These are phyloP conservation scores for Aegilops longissima DNA, from an alignment of 176 grass and related monocot genomes.

Conservation along the genomic window DNA sequence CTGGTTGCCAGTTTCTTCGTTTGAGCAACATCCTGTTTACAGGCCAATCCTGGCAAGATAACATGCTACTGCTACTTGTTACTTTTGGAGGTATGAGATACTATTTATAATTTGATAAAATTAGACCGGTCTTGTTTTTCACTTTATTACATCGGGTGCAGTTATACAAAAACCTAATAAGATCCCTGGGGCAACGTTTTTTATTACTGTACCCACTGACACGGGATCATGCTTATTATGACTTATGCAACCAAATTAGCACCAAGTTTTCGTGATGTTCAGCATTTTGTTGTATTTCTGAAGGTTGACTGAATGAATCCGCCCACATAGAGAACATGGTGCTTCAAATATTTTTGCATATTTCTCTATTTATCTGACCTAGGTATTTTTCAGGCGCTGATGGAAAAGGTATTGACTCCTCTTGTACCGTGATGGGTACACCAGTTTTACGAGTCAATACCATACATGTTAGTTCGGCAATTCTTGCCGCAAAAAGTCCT, in stretches of 20 bases:
- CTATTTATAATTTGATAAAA: no score
- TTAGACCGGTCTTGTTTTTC: not conserved
- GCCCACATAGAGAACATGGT: not conserved
- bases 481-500: conserved; percentile 86
- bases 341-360: conserved; percentile 13
- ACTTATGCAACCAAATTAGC: not conserved
- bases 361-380: not conserved
- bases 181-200: no score
- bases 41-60: no score
- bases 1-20: not conserved
- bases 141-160: not conserved
- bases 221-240: not conserved
- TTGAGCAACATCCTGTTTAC: not conserved
- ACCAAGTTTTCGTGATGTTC: not conserved
- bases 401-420: conserved; percentile 54
- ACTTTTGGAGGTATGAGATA: no score
- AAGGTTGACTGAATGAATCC: not conserved
- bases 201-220: not conserved
- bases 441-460: conserved; percentile 54
- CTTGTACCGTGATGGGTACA: conserved; percentile 44
- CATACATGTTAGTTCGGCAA: conserved; percentile 83
- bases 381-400: conserved; percentile 55
- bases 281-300: not conserved
- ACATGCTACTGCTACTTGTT: no score
- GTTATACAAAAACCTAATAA: not conserved